Evolutionary conservation across 495 filamentous ascomycete genomes (phyloP), one percentile per base, ranked within the genome.

Genomic region (Elasticomyces elasticus): DNA sequence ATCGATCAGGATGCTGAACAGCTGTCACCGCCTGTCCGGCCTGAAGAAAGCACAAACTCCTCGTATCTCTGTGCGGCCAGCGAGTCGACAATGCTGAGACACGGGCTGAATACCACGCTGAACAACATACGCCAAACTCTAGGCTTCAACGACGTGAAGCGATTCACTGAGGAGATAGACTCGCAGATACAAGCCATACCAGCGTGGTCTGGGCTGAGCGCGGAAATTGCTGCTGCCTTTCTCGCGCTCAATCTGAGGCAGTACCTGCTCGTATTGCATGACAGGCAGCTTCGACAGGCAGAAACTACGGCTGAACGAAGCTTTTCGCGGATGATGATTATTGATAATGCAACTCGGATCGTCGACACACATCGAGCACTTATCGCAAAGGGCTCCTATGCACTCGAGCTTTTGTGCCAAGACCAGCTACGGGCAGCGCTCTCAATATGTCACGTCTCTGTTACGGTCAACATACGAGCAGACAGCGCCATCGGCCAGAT

Each of bases 81-180:
- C 24, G 56, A 56, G 11, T 58, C 52, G 15, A 37, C 54, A n/a
- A 30, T 35, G 19, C 49, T 64, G 4, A n/a, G 61, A 12, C 52
- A 53, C 27, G 35, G 51, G 11, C 40, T 64, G 1, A 61, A 56
- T 24, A 50, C 54, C 5, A 43, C 37, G 17, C 37, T 64, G 25
- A 64, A 64, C 44, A 56, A 58, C 40, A 50, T 61, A 30, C 49
- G 56, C 7, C 49, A 59, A 23, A 51, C 48, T 19, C 17, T 60
- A n/a, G 37, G 28, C 24, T 63, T 60, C 42, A 53, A 63, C 33
- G 60, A 63, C 19, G 57, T 55, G 24, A 53, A 59, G 49, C 44
- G 53, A 10, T 56, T 53, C 43, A 55, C 56, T 11, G 57, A 63
- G 38, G 49, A 56, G 37, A 50, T 63, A 33, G 51, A 55, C 17